Percentiles rank a stretch among this genome's conserved stretches.
Conservation (phyloP, 1,139 yeast species). For the Suhomyces taliae region DNA sequence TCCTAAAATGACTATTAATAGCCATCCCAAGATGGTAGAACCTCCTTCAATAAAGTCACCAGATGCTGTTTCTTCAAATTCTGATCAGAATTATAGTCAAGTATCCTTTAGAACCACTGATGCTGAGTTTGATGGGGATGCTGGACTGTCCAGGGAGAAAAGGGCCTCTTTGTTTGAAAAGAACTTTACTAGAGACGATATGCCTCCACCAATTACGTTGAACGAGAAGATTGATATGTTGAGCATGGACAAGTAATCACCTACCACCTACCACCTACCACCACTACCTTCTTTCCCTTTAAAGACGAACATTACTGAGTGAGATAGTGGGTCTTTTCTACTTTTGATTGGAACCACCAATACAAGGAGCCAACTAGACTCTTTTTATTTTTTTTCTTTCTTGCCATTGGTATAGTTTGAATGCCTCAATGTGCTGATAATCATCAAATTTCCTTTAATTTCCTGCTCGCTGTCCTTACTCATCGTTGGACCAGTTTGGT, state of each 20-base stretch:
- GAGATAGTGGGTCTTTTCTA: too few relatives aligned
- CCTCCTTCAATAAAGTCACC: neutral
- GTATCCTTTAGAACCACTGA: conserved; percentile 31
- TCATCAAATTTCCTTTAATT: too few relatives aligned
- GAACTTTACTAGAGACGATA: conserved; percentile 10
- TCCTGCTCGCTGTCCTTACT: too few relatives aligned
- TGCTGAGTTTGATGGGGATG: conserved; percentile 31
- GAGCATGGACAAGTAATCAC: conserved; percentile 11
- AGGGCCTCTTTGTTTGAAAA: conserved; percentile 12
- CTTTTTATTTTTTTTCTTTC: too few relatives aligned
- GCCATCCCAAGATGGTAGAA: neutral
- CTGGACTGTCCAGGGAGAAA: conserved; percentile 11
- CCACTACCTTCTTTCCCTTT: neutral
- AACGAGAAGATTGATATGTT: conserved; percentile 33
- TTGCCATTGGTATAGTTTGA: too few relatives aligned
- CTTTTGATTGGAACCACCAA: too few relatives aligned
- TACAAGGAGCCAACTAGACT: too few relatives aligned
- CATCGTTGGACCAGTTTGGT: too few relatives aligned
- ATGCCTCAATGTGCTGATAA: too few relatives aligned
- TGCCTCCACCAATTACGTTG: conserved; percentile 28
- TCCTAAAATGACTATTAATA: neutral
- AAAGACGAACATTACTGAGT: neutral
- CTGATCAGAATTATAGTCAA: conserved; percentile 18
- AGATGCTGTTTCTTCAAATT: neutral
- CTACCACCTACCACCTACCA: too few relatives aligned